Evolutionary conservation across 2,329 filamentous ascomycete species (phyloP).

Genomic region (Trichoderma citrinoviride): DNA sequence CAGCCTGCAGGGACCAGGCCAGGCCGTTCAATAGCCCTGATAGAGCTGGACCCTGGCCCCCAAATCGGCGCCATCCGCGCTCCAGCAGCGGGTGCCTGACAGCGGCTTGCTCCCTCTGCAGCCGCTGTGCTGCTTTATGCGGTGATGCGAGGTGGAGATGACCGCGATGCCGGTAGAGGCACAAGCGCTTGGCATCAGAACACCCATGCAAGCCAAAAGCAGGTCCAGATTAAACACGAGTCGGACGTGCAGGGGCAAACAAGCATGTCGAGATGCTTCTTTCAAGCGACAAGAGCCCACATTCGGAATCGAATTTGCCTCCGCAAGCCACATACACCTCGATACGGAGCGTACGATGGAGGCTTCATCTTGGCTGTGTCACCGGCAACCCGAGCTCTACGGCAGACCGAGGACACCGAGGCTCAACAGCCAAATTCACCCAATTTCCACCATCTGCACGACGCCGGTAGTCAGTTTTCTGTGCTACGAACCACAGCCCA

Average conservation of each 20-base stretch:
- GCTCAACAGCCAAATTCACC: neutral
- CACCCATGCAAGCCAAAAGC: no score
- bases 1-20: neutral
- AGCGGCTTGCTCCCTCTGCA: neutral
- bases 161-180: neutral
- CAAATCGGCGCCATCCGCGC: neutral
- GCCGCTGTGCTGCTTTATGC: neutral
- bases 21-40: neutral
- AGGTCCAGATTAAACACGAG: no score
- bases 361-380: neutral
- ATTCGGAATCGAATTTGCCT: no score
- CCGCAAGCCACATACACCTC: no score
- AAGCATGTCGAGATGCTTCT: slow-evolving; percentile 17
- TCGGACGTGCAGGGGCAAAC: neutral
- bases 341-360: no score
- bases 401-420: neutral
- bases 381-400: neutral
- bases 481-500: neutral
- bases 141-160: neutral
- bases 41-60: neutral
- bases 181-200: neutral
- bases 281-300: neutral
- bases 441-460: neutral
- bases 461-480: neutral
- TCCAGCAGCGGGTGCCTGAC: slow-evolving; percentile 16